These are phyloP conservation scores for Stephanodiscus minutulus DNA, from an alignment of 108 stramenopile genomes.

Conservation along the genomic window DNA sequence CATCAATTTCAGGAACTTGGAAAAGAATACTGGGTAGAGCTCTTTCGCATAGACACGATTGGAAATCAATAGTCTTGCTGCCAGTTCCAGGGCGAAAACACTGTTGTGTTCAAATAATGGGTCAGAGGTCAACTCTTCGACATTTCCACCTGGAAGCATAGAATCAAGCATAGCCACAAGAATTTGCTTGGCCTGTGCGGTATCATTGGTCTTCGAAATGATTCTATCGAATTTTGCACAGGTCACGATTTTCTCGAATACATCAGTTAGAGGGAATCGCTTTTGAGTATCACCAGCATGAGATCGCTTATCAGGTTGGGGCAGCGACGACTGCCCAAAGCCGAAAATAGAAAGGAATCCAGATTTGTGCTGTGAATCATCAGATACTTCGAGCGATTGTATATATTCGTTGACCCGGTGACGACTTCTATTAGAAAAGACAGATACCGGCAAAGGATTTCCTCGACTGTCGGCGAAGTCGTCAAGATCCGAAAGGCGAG, in stretches of 20 bases:
- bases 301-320: background rate
- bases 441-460: slow-evolving; percentile 66
- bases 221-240: slow-evolving; percentile 67
- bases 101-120: slow-evolving; percentile 75
- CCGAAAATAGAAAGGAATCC: slow-evolving; percentile 56
- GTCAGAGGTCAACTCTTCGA: slow-evolving; percentile 27
- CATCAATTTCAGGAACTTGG: slow-evolving; percentile 60
- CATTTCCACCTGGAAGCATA: slow-evolving; percentile 47
- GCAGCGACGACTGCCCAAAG: slow-evolving; percentile 28
- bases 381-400: slow-evolving; percentile 30
- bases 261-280: slow-evolving; percentile 45
- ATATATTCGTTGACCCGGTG: slow-evolving; percentile 61
- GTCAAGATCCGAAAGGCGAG: slow-evolving; percentile 74
- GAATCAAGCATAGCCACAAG: slow-evolving; percentile 55
- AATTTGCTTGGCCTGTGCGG: slow-evolving; percentile 53
- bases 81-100: slow-evolving; percentile 74
- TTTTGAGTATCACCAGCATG: slow-evolving; percentile 14
- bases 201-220: slow-evolving; percentile 54
- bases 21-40: slow-evolving; percentile 64
- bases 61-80: slow-evolving; percentile 65
- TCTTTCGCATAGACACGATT: slow-evolving; percentile 62
- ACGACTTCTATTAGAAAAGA: slow-evolving; percentile 61
- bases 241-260: slow-evolving; percentile 53
- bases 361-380: slow-evolving; percentile 37
- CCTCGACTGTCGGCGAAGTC: slow-evolving; percentile 88